phyloP scores from a whole-genome alignment of 2,329 filamentous ascomycete species.

The Chaetomium sp. region DNA sequence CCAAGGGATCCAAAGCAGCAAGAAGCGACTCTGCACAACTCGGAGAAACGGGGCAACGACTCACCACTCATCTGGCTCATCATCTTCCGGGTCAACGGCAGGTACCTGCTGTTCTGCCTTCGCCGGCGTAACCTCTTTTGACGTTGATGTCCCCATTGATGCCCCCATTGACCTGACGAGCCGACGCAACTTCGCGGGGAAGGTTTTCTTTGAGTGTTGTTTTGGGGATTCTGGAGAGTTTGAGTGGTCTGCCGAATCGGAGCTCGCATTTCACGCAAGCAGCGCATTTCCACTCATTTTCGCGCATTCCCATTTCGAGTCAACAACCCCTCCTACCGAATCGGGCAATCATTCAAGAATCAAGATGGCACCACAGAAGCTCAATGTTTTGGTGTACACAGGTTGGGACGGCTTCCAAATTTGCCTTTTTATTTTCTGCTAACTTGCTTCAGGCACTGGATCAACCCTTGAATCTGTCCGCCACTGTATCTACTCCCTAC shows the following conservation, averaged over 20 bases:
- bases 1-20: background rate
- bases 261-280: slow-evolving; percentile 8
- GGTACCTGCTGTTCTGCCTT: slow-evolving; percentile 34
- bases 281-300: slow-evolving; percentile 10
- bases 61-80: slow-evolving; percentile 96
- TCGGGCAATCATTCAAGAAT: background rate
- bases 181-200: background rate
- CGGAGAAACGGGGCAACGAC: slow-evolving; percentile 33
- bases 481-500: slow-evolving; percentile 84
- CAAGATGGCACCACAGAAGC: slow-evolving; percentile 41
- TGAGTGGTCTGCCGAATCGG: slow-evolving; percentile 10
- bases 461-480: slow-evolving; percentile 86
- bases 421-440: slow-evolving; percentile 8
- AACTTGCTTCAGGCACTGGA: slow-evolving; percentile 65
- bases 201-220: background rate
- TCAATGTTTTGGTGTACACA: slow-evolving; percentile 94
- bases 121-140: slow-evolving; percentile 55
- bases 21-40: background rate
- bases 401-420: slow-evolving; percentile 54
- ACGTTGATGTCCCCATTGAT: slow-evolving; percentile 49
- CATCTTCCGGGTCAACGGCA: slow-evolving; percentile 58
- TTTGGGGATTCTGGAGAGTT: background rate
- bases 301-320: slow-evolving; percentile 10
- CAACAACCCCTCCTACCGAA: slow-evolving; percentile 20
- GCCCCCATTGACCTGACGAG: background rate